Percentiles rank a stretch among this genome's conserved stretches.
Conservation (phyloP, 768 basidiomycete genomes). For the Boletus edulis region DNA sequence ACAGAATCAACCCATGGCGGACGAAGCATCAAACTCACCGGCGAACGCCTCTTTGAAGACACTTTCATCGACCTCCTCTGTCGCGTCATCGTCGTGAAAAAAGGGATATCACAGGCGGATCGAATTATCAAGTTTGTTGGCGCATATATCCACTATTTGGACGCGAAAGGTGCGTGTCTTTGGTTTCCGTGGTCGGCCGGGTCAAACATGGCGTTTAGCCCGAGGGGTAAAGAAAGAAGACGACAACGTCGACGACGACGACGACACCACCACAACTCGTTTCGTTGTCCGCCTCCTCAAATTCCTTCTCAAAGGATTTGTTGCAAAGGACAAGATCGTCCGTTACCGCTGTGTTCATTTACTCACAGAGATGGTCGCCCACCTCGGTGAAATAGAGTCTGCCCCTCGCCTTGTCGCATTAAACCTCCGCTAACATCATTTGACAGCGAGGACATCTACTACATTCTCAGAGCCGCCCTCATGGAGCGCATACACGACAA, state of each 20-base stretch:
- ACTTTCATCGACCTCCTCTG: slow-evolving; percentile 58
- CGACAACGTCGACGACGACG: slow-evolving; percentile 51
- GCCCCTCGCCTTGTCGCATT: slow-evolving; percentile 19
- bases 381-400: slow-evolving; percentile 85
- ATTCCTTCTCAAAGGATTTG: slow-evolving; percentile 75
- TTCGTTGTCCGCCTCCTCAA: slow-evolving; percentile 66
- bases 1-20: slow-evolving; percentile 51
- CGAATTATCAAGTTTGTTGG: slow-evolving; percentile 79
- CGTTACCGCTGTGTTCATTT: slow-evolving; percentile 77
- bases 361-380: slow-evolving; percentile 76
- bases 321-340: slow-evolving; percentile 83
- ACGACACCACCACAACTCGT: slow-evolving; percentile 67
- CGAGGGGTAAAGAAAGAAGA: slow-evolving; percentile 34
- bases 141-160: slow-evolving; percentile 71
- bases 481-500: slow-evolving; percentile 77
- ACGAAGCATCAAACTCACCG: slow-evolving; percentile 53
- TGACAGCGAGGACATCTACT: slow-evolving; percentile 74
- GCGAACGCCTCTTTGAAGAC: slow-evolving; percentile 76
- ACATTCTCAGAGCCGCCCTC: slow-evolving; percentile 55
- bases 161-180: slow-evolving; percentile 62
- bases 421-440: not conserved
- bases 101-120: slow-evolving; percentile 75
- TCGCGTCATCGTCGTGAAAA: slow-evolving; percentile 70
- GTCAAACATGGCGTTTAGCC: slow-evolving; percentile 25
- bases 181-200: not conserved